phyloP scores from a whole-genome alignment of 805 yeast genomes.

The Sugiyamaella americana region DNA sequence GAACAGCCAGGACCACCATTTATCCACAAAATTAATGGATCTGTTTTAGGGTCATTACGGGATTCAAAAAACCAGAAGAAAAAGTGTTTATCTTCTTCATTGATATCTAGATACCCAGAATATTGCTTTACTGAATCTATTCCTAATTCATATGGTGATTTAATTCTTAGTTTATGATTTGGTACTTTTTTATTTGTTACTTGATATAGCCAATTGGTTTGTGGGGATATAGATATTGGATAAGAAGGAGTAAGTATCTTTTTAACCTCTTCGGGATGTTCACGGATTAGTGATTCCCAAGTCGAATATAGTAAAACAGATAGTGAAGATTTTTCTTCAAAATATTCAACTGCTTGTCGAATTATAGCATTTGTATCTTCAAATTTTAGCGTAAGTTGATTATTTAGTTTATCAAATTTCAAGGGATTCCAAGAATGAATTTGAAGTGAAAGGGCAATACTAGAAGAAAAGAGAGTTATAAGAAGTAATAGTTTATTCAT shows the following conservation, averaged over 20 bases:
- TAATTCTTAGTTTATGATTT: slow-evolving; percentile 54
- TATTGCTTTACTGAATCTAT: slow-evolving; percentile 76
- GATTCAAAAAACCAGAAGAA: slow-evolving; percentile 91
- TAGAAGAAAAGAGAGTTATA: too few relatives aligned
- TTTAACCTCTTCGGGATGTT: neutral
- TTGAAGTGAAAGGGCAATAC: too few relatives aligned
- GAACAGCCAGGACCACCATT: slow-evolving; percentile 99
- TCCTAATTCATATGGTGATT: slow-evolving; percentile 61
- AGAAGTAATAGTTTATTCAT: too few relatives aligned
- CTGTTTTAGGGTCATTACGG: slow-evolving; percentile 73
- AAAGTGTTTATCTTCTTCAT: slow-evolving; percentile 84
- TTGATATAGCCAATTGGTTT: slow-evolving; percentile 18
- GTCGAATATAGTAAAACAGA: neutral
- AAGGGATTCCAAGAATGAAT: too few relatives aligned
- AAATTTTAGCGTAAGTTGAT: too few relatives aligned
- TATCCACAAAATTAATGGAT: slow-evolving; percentile 84
- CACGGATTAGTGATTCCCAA: neutral
- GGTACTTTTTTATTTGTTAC: slow-evolving; percentile 42
- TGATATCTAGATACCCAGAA: slow-evolving; percentile 69
- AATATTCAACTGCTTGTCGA: neutral
- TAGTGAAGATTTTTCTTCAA: neutral
- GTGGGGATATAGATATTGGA: neutral
- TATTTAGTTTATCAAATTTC: too few relatives aligned
- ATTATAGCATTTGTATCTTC: neutral
- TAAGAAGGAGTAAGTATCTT: neutral